Evolutionary conservation across 495 filamentous ascomycete species (phyloP), one percentile per base, ranked within the genome.

Genomic region (Aspergillus olivimuriae): DNA sequence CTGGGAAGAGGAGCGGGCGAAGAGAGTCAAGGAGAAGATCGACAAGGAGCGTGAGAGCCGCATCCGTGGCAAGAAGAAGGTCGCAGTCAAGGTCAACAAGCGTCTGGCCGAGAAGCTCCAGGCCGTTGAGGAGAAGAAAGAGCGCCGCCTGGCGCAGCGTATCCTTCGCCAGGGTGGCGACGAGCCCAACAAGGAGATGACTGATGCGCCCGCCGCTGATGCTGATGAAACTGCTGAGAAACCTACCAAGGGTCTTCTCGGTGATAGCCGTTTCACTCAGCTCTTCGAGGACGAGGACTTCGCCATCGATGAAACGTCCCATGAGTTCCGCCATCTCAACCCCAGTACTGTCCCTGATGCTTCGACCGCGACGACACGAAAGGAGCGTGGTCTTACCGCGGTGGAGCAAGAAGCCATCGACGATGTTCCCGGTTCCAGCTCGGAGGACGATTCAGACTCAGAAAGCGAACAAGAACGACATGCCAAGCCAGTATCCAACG

Each of bases 211-310:
- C 28, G 50, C 48, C 22, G 22, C 49, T 9, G 51, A 39, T 24
- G 35, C 46, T 8, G 42, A 52, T 10, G n/a, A n/a, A n/a, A n/a
- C n/a, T n/a, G 43, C 56, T 14, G 58, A 56, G 21, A 40, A 40
- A 28, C 60, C 69, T 12, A 68, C 69, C 10, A 65, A 56, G 46
- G 79, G 76, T 46, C 66, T 94, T 5, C 77, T 97, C 20, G 75
- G 76, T 24, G 94, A 96, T 60, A 70, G 76, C 43, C 89, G 94
- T 62, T 99, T 99, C 78, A 72, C 74, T 49, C 75, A 78, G 31
- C 68, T 99, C 41, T 99, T 99, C 70, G 80, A 95, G 59, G 88
- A 96, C 53, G 80, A 85, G 53, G 90, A 94, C 32, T 97, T 95
- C 62, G 82, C 79, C 41, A 82, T 99, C 34, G 91, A 99, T 51